These are phyloP conservation scores for Leucaena leucocephala DNA, from an alignment of 306 rosid species.

Conservation along the genomic window DNA sequence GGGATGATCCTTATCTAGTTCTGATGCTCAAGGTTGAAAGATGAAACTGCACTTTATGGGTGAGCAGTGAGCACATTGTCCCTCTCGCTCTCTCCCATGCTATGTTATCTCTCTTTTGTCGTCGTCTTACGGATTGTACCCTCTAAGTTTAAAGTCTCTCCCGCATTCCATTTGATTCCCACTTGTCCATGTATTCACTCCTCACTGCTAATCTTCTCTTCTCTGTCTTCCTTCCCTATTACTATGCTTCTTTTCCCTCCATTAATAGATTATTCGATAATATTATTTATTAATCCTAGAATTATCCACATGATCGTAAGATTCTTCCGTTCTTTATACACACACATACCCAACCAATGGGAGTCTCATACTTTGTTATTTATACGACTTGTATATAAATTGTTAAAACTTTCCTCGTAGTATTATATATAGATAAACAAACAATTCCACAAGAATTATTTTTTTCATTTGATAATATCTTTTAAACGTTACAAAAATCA, in stretches of 20 bases:
- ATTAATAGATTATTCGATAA: neutral
- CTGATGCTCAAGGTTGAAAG: neutral
- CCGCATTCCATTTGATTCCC: neutral
- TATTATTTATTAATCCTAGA: too few relatives aligned
- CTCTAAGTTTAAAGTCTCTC: neutral
- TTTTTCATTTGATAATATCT: too few relatives aligned
- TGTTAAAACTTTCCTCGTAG: too few relatives aligned
- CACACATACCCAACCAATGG: too few relatives aligned
- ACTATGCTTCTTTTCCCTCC: neutral
- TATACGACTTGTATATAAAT: too few relatives aligned
- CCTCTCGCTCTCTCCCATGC: neutral
- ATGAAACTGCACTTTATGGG: slow-evolving; percentile 10
- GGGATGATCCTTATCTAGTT: slow-evolving; percentile 36
- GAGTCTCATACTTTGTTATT: too few relatives aligned
- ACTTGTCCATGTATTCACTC: neutral
- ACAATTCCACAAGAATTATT: too few relatives aligned
- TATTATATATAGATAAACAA: too few relatives aligned
- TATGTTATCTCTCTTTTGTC: neutral
- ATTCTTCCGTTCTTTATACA: too few relatives aligned
- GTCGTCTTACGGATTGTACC: neutral
- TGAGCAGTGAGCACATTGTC: neutral
- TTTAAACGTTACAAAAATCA: too few relatives aligned
- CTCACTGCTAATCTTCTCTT: neutral
- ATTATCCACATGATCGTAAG: neutral
- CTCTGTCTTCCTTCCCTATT: neutral